Conservation (phyloP, 306 rosid species). For the Abrus pulchellus region DNA sequence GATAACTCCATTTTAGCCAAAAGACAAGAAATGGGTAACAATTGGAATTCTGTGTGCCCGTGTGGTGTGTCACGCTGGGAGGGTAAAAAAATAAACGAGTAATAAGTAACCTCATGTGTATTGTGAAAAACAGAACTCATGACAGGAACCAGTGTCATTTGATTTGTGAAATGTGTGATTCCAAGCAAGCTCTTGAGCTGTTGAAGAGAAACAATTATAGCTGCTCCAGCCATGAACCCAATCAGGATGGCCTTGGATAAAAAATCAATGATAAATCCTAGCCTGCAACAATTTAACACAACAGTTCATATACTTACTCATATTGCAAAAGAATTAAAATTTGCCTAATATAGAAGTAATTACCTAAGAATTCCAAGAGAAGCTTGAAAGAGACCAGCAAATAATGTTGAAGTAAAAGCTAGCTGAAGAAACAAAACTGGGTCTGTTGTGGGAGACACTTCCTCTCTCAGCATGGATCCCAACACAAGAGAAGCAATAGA, state of each 20-base stretch:
- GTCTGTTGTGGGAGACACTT: conserved; percentile 78
- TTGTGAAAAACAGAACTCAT: conserved; percentile 75
- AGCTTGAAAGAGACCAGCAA: conserved; percentile 90
- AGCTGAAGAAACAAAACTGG: conserved; percentile 81
- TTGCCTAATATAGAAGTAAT: neutral
- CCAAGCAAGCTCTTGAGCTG: conserved; percentile 94
- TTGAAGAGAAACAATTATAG: conserved; percentile 89
- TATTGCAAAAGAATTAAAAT: neutral
- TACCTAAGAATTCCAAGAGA: conserved; percentile 90
- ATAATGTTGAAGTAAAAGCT: conserved; percentile 86
- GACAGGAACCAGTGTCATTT: conserved; percentile 85
- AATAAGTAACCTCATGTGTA: conserved; percentile 66
- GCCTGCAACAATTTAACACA: conserved; percentile 59
- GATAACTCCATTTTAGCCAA: neutral
- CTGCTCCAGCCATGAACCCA: conserved; percentile 99
- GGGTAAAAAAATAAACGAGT: neutral
- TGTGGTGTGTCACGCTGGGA: neutral
- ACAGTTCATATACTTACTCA: neutral
- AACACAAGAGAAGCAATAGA: conserved; percentile 93
- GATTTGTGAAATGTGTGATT: conserved; percentile 75
- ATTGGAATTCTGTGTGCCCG: neutral
- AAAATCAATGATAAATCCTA: conserved; percentile 93
- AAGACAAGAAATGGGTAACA: neutral
- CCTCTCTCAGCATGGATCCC: conserved; percentile 86
- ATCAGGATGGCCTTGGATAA: conserved; percentile 87